Percentiles rank a stretch among this genome's conserved stretches.
phyloP scores from a whole-genome alignment of 345 rosid genomes.

The Mangifera indica region DNA sequence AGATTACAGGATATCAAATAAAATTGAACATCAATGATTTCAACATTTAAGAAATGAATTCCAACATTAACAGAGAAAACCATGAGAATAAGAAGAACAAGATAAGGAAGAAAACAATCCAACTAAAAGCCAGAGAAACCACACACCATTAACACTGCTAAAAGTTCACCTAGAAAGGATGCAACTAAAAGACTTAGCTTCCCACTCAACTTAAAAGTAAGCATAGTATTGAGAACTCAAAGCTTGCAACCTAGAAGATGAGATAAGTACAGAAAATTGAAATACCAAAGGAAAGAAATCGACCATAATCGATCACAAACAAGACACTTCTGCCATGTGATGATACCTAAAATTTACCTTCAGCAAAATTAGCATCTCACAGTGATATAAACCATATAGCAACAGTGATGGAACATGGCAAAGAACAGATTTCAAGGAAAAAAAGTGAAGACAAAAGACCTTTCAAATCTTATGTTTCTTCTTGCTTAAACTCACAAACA shows the following conservation, averaged over 20 bases:
- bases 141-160: background rate
- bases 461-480: background rate
- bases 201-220: background rate
- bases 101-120: background rate
- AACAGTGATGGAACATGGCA: background rate
- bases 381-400: background rate
- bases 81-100: background rate
- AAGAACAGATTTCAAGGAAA: background rate
- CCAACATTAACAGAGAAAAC: constrained; percentile 2
- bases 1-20: background rate
- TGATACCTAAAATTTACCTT: constrained; percentile 6
- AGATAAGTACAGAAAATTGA: background rate
- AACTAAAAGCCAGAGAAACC: background rate
- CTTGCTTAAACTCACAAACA: background rate
- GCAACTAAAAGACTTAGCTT: background rate
- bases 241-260: background rate
- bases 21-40: background rate
- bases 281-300: background rate
- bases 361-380: background rate
- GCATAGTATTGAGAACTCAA: background rate
- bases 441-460: background rate
- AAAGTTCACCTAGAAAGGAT: background rate
- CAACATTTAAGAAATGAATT: background rate
- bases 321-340: background rate
- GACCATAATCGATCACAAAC: background rate